Conservation (phyloP, 768 basidiomycete genomes). For the Serendipita vermifera region DNA sequence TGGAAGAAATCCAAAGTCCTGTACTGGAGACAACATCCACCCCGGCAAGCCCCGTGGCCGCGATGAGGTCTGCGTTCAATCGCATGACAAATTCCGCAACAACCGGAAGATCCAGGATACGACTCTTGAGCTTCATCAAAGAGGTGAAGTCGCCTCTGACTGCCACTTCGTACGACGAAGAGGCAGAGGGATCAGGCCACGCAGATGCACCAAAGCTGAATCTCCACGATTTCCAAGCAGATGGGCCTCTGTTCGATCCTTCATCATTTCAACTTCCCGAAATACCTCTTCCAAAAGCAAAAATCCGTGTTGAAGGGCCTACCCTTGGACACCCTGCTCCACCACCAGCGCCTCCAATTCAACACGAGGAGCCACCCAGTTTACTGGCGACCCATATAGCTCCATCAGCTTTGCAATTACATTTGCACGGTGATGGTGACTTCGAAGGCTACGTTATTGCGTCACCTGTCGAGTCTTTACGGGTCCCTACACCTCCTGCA, state of each 20-base stretch:
- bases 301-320: not conserved
- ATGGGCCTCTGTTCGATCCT: slow-evolving; percentile 4
- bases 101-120: slow-evolving; percentile 3
- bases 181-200: not conserved
- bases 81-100: not conserved
- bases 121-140: slow-evolving; percentile 3
- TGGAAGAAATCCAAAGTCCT: too few relatives aligned
- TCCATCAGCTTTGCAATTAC: not conserved
- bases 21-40: too few relatives aligned
- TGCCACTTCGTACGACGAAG: too few relatives aligned
- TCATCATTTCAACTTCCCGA: not conserved
- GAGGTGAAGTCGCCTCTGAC: not conserved
- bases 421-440: slow-evolving; percentile 8
- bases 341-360: not conserved
- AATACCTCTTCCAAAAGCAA: not conserved
- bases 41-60: not conserved
- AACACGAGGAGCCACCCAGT: not conserved
- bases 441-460: slow-evolving; percentile 3
- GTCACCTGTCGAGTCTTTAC: not conserved
- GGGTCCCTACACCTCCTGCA: too few relatives aligned
- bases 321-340: not conserved
- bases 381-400: too few relatives aligned
- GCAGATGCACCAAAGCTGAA: not conserved
- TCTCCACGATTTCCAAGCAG: not conserved
- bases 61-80: not conserved